Evolutionary conservation across 75 land plant genomes (phyloP), one percentile per base, ranked within the genome.

Genomic region (Isoetes taiwanensis): DNA sequence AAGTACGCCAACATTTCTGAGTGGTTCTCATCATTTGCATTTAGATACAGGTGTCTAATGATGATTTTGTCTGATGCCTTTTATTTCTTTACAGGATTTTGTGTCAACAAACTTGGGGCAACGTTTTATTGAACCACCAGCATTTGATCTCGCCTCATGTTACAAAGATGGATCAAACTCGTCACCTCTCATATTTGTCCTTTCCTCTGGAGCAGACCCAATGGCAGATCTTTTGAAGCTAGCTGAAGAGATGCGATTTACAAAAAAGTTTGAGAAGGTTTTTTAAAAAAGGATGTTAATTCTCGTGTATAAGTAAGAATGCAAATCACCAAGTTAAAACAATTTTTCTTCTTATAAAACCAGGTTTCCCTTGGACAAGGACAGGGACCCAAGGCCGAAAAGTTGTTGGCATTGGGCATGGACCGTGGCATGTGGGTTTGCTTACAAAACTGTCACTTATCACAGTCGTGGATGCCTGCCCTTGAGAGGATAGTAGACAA

Each of bases 341-440:
- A n/a, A n/a, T n/a, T n/a, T n/a, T n/a, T n/a, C n/a, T n/a, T n/a
- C n/a, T n/a, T n/a, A n/a, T n/a, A n/a, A n/a, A n/a, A n/a, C 17
- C 62, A 70, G 73, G 73, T 70, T 2, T 70, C 73, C n/a, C 27
- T 70, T 28, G 73, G 73, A 0, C 73, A 70, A 58, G 73, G 73
- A 16, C 73, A 70, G 58, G 73, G 73, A 3, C 73, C 73, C 28
- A 70, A 70, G n/a, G 73, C 73, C 42, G 73, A 70, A 46, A 64
- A 57, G 61, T 26, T 70, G 5, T 41, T 70, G 28, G 61, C 57
- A 34, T 28, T 56, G 32, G 73, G 73, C 0, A 70, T 70, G 73
- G 73, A 70, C 32, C 68, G 73, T 8, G 73, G 73, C 24, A 70
- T 70, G 73, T 70, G 73, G 73, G 73, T 70, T 16, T 70, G 73